Conservation (phyloP, 2,329 filamentous ascomycete species). For the Hypocrella siamensis region DNA sequence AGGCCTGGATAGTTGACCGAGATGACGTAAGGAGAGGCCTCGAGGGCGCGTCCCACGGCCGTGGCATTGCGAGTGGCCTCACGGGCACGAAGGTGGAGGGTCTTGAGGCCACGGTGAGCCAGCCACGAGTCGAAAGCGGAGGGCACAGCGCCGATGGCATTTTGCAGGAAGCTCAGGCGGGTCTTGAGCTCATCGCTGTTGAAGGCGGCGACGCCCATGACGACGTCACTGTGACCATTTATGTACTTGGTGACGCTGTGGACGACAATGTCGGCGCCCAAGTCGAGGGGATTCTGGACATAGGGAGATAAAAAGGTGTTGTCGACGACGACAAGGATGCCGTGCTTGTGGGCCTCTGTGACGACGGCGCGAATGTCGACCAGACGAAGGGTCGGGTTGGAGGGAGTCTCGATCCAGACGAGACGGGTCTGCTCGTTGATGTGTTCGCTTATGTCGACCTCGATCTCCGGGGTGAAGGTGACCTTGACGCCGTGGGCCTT, state of each 20-base stretch:
- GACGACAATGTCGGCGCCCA: conserved; percentile 91
- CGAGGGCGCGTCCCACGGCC: conserved; percentile 59
- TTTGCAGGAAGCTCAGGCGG: conserved; percentile 80
- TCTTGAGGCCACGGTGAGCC: conserved; percentile 92
- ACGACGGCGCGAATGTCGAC: conserved; percentile 86
- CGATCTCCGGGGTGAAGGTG: conserved; percentile 86
- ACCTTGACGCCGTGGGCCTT: conserved; percentile 87
- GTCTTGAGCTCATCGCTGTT: conserved; percentile 68
- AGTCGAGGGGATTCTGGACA: conserved; percentile 87
- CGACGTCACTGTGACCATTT: conserved; percentile 90
- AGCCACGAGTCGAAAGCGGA: conserved; percentile 97
- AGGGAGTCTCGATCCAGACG: conserved; percentile 90
- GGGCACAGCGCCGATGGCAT: conserved; percentile 90
- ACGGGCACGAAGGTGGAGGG: conserved; percentile 78
- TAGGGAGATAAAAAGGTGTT: conserved; percentile 98
- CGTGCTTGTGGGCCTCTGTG: conserved; percentile 67
- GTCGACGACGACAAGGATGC: conserved; percentile 93
- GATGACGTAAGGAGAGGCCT: conserved; percentile 66
- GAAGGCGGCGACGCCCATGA: conserved; percentile 95
- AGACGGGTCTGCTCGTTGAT: conserved; percentile 83
- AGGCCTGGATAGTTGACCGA: conserved; percentile 93
- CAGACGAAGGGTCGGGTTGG: conserved; percentile 83
- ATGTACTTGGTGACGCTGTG: conserved; percentile 99
- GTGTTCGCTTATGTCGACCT: conserved; percentile 69
- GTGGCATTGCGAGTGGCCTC: conserved; percentile 75